Evolutionary conservation across 805 yeast species (phyloP), one percentile per base, ranked within the genome.

Genomic region (Yamadazyma paraphyllophila): DNA sequence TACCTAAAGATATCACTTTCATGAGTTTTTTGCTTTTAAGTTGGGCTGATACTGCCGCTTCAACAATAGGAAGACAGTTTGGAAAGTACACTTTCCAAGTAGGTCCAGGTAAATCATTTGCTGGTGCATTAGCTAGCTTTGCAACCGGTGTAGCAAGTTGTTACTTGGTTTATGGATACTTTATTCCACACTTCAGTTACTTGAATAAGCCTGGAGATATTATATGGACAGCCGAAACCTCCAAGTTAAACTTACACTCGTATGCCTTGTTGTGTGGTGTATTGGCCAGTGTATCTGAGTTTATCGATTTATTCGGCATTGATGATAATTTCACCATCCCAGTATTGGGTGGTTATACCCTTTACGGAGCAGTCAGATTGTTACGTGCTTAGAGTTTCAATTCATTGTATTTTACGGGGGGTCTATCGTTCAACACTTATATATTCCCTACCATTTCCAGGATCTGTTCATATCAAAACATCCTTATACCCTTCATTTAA

Each of bases 1-100:
- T 81, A 56, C 82, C 92, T 11, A 88, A 89, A 66, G 99, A 94
- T 58, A 82, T 94, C 40, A 74, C 84, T 0, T 71, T 91, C 24
- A 74, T 89, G 70, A 74, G 96, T 16, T 81, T 90, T 2, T 73
- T 90, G 52, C 71, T 92, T 41, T 76, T 94, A 51, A 87, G 97
- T 59, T 94, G 98, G 98, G 90, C 96, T 4, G 99, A 94, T 61
- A 89, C 98, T 8, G 92, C 97, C 2, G 99, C 99, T 2, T 88
- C 97, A 2, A 88, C 97, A 0, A 67, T 91, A 59, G 99, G 99
- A 33, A 77, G 99, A 53, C 78, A 78, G 45, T 92, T 69, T 62
- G 98, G 98, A 7, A 77, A 85, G 57, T 75, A 84, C 52, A 88
- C 97, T 7, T 95, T 96, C 34, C 82, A 84, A 58, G 64, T 92